Base-by-base conservation (phyloP, 441 rosid species). In the Syzygium syzygioides region DNA sequence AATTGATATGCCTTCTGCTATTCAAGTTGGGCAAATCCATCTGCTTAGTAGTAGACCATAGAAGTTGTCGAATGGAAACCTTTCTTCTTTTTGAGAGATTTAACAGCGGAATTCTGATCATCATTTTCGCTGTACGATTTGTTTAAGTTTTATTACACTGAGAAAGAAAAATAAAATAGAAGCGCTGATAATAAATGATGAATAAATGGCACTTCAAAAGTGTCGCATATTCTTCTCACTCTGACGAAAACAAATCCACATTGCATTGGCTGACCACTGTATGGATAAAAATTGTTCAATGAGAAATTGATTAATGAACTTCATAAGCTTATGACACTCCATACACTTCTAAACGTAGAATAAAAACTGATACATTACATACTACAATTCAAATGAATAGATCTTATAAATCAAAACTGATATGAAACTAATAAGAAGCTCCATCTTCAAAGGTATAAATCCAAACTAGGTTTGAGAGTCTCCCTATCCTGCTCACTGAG, bases 191-290 rank as follows among this genome's bases (percentile, higher is more conserved):
- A 62, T 62, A 62, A 62, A 62, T n/a, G 5, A 62, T n/a, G 68
- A n/a, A 2, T n/a, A 7, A 62, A 62, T 17, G 14, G 3, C 0
- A n/a, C 68, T 62, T n/a, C 34, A n/a, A n/a, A 62, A 62, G n/a
- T 62, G 19, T 3, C 14, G 34, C 34, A 62, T 62, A 0, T 62
- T 17, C 10, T 62, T 30, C 37, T 30, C 76, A 4, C 23, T 64
- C 76, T 17, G 13, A 64, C 4, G 1, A 64, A 17, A 17, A 64
- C 20, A n/a, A 64, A 15, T 30, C 32, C 23, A 64, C 20, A 17
- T 30, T 0, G 37, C 6, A 34, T 19, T 7, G 76, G 76, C 41
- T 1, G 23, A 4, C 76, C 17, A 15, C 20, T 0, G 18, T 6
- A n/a, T n/a, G 34, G 34, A 62, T 62, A 62, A 30, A 17, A 64